phyloP scores from a whole-genome alignment of 106 monocot species.

The Gastrodia elata region DNA sequence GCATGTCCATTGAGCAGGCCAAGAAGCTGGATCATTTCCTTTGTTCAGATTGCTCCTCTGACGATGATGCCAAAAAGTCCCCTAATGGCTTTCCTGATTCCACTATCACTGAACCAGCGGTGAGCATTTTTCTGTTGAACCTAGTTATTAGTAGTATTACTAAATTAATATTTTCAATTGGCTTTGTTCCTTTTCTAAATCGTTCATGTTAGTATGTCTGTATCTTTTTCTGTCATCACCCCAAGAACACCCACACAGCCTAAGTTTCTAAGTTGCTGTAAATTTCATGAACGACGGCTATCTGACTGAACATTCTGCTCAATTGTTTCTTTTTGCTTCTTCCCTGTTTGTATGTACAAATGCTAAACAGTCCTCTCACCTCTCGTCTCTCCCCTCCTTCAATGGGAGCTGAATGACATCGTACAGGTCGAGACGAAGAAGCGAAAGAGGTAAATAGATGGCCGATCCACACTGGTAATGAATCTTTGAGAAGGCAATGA shows the following conservation, averaged over 20 bases:
- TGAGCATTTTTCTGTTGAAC: neutral
- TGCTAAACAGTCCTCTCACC: neutral
- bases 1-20: conserved; percentile 23
- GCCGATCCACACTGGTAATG: neutral
- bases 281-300: neutral
- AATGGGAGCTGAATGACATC: neutral
- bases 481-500: neutral
- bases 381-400: no score
- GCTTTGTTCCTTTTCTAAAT: neutral
- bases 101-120: conserved; percentile 15
- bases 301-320: neutral
- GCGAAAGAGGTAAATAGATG: conserved; percentile 6
- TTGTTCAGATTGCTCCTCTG: conserved; percentile 20
- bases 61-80: conserved; percentile 20
- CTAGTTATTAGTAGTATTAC: no score
- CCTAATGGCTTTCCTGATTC: conserved; percentile 18
- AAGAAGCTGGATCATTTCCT: conserved; percentile 26
- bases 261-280: neutral
- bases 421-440: conserved; percentile 2
- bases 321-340: neutral
- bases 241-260: no score
- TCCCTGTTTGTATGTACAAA: neutral
- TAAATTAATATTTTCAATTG: no score
- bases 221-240: neutral
- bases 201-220: neutral